Evolutionary conservation across 1,284 basidiomycete genomes (phyloP).

Genomic region (Sporisorium reilianum): DNA sequence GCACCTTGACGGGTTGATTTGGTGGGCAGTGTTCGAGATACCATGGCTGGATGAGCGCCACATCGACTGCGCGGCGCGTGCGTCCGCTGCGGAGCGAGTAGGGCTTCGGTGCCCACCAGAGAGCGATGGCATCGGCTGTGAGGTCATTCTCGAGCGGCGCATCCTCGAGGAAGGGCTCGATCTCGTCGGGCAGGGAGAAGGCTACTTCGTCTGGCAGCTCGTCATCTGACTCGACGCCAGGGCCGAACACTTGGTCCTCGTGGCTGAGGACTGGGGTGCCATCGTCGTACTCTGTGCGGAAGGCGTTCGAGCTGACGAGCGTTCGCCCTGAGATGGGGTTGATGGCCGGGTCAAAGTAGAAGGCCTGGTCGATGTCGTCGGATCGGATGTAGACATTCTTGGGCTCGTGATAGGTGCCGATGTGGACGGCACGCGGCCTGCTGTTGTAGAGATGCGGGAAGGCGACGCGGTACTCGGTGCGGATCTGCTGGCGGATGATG

Average conservation of each 20-base stretch:
- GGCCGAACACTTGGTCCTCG: slow-evolving; percentile 89
- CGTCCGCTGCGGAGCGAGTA: slow-evolving; percentile 92
- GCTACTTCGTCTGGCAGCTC: slow-evolving; percentile 76
- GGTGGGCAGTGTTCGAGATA: slow-evolving; percentile 95
- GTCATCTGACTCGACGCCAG: slow-evolving; percentile 77
- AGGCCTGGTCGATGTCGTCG: slow-evolving; percentile 99
- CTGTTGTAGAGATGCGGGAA: slow-evolving; percentile 99
- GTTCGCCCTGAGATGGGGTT: slow-evolving; percentile 73
- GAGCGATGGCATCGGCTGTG: slow-evolving; percentile 94
- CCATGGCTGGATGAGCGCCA: slow-evolving; percentile 97
- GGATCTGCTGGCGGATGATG: slow-evolving; percentile 97
- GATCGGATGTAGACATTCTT: slow-evolving; percentile 99
- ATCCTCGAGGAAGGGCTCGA: slow-evolving; percentile 86
- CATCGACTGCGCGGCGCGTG: slow-evolving; percentile 92
- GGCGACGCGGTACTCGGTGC: slow-evolving; percentile 99
- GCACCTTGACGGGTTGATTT: slow-evolving; percentile 94
- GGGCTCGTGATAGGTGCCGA: slow-evolving; percentile 90
- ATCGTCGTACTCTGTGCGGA: slow-evolving; percentile 59
- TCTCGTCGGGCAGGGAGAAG: slow-evolving; percentile 84
- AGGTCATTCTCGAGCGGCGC: slow-evolving; percentile 87
- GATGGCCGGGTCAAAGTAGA: slow-evolving; percentile 99
- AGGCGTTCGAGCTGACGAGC: slow-evolving; percentile 51
- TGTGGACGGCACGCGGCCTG: slow-evolving; percentile 91
- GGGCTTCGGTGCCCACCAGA: slow-evolving; percentile 99
- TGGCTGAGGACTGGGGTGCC: slow-evolving; percentile 76